phyloP scores from a whole-genome alignment of 2,329 filamentous ascomycete species.

The Paecilomyces variotii region DNA sequence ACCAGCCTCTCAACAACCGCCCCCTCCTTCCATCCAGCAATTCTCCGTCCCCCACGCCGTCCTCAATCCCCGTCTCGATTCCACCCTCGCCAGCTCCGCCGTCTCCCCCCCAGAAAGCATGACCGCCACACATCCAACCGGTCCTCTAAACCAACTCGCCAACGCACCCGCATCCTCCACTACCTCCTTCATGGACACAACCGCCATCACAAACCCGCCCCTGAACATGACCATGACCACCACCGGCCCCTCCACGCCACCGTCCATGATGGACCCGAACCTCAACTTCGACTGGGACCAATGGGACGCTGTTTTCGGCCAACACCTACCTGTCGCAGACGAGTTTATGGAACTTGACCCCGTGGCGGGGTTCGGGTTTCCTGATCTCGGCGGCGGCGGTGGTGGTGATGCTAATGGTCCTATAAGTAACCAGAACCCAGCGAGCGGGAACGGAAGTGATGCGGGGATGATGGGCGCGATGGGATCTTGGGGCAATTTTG shows the following conservation, averaged over 20 bases:
- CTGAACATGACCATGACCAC: not conserved
- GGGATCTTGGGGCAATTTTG: not conserved
- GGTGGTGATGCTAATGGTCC: not conserved
- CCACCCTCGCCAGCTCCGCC: constrained; percentile 5
- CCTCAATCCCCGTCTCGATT: constrained; percentile 1
- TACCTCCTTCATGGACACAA: constrained; percentile 15
- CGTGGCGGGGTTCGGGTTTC: constrained; percentile 26
- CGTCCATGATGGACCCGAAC: constrained; percentile 32
- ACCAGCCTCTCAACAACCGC: not conserved
- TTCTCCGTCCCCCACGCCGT: not conserved
- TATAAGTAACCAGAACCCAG: not conserved
- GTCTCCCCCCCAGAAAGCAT: constrained; percentile 10
- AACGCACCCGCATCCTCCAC: constrained; percentile 4
- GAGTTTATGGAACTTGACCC: constrained; percentile 37
- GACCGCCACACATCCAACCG: constrained; percentile 3
- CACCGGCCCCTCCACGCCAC: constrained; percentile 20
- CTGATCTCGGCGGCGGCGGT: constrained; percentile 11
- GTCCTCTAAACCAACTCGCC: constrained; percentile 4
- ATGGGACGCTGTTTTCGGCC: constrained; percentile 42
- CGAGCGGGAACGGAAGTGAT: not conserved
- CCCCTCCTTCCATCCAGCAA: not conserved
- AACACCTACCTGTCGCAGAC: constrained; percentile 36
- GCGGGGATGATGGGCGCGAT: not conserved
- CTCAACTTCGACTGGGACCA: constrained; percentile 43
- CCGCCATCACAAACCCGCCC: not conserved